Percentiles rank a stretch among this genome's conserved stretches.
phyloP scores from a whole-genome alignment of 805 yeast species.

The Saccharomycopsis oosterbeekiorum region DNA sequence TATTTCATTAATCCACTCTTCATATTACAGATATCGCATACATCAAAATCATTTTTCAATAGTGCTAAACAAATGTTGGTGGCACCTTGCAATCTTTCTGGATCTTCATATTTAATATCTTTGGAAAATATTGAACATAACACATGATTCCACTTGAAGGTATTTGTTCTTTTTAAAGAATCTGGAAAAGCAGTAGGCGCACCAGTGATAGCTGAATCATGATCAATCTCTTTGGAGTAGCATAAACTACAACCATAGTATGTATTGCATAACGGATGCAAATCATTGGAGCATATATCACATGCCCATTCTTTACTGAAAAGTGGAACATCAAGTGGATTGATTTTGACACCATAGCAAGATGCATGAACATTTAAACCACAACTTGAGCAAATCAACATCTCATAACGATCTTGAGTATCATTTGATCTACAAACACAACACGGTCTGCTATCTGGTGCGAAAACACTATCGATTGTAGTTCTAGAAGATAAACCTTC shows the following conservation, averaged over 20 bases:
- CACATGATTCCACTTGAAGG: constrained; percentile 71
- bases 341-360: constrained; percentile 49
- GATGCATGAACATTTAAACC: constrained; percentile 58
- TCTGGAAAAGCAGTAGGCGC: constrained; percentile 39
- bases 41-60: constrained; percentile 24
- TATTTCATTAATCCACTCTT: constrained; percentile 40
- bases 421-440: constrained; percentile 45
- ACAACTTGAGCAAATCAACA: constrained; percentile 53
- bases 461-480: background rate
- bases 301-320: constrained; percentile 53
- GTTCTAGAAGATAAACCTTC: background rate
- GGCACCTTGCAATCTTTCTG: constrained; percentile 35
- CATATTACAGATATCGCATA: constrained; percentile 38
- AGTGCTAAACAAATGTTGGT: constrained; percentile 23
- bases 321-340: constrained; percentile 14
- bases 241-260: constrained; percentile 63
- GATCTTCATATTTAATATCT: constrained; percentile 34
- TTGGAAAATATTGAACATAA: constrained; percentile 54
- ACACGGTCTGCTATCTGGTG: constrained; percentile 29
- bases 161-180: constrained; percentile 56
- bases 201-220: constrained; percentile 36
- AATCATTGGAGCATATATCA: constrained; percentile 66
- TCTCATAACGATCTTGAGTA: constrained; percentile 25
- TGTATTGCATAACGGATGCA: constrained; percentile 48
- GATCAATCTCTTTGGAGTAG: constrained; percentile 40